These are phyloP conservation scores for Cryptococcus floricola DNA, from an alignment of 1,284 basidiomycete genomes.

Conservation along the genomic window DNA sequence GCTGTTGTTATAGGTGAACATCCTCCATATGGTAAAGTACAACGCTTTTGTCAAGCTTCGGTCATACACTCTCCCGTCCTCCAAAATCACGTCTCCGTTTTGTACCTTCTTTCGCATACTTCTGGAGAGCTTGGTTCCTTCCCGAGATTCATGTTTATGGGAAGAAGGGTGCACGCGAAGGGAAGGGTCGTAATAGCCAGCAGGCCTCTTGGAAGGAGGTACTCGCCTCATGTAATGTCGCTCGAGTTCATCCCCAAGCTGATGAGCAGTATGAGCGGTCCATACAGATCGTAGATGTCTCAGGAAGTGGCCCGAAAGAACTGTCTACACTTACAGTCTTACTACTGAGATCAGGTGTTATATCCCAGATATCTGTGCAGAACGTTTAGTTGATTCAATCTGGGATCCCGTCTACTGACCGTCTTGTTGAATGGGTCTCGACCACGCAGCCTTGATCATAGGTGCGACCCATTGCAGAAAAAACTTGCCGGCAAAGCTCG, in stretches of 20 bases:
- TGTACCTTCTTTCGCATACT: slow-evolving; percentile 4
- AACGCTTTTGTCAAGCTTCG: slow-evolving; percentile 56
- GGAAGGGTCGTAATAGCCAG: neutral
- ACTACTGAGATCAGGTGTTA: neutral
- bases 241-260: slow-evolving; percentile 3
- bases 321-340: neutral
- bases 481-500: slow-evolving; percentile 15
- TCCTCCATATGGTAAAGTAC: slow-evolving; percentile 1
- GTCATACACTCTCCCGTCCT: slow-evolving; percentile 51
- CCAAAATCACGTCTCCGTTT: slow-evolving; percentile 10
- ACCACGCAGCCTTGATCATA: slow-evolving; percentile 25
- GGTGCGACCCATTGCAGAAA: slow-evolving; percentile 27
- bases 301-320: neutral
- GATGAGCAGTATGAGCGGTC: neutral
- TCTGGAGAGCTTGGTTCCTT: neutral
- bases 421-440: slow-evolving; percentile 21
- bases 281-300: too few species aligned
- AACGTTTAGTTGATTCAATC: neutral
- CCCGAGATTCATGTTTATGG: neutral
- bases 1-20: neutral
- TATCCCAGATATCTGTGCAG: neutral
- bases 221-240: slow-evolving; percentile 3
- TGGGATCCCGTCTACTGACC: slow-evolving; percentile 13
- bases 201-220: slow-evolving; percentile 3
- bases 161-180: neutral